A percentile compares a stretch with the other conserved stretches of the same genome.
These are phyloP conservation scores for Oryza brachyantha DNA, from an alignment of 176 grass and related monocot genomes.

Conservation along the genomic window DNA sequence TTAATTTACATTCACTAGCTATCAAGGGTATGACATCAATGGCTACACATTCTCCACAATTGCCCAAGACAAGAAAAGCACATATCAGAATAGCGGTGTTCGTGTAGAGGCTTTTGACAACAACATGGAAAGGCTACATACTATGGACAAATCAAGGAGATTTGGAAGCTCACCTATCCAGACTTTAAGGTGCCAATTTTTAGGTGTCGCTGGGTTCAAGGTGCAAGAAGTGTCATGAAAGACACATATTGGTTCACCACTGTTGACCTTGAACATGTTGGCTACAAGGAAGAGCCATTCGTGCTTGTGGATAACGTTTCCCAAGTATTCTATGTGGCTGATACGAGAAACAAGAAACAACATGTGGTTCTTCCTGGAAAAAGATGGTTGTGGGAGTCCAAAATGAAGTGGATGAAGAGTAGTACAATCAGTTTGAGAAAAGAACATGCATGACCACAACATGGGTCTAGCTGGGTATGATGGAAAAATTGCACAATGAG, in stretches of 20 bases:
- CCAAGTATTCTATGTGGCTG: not conserved
- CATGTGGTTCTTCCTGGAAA: not conserved
- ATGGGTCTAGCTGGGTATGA: not conserved
- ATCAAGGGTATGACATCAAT: too few species aligned
- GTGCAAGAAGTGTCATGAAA: not conserved
- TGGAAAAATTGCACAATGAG: not conserved
- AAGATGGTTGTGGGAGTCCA: not conserved
- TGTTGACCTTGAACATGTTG: not conserved
- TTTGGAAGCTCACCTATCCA: too few species aligned
- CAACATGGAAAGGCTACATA: too few species aligned
- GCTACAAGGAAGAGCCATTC: not conserved
- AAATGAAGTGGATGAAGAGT: not conserved
- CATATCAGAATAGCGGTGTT: too few species aligned
- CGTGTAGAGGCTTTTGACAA: too few species aligned
- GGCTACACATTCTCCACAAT: too few species aligned
- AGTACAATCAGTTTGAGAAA: not conserved
- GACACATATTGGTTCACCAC: not conserved
- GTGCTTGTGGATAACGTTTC: not conserved
- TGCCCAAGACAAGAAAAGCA: too few species aligned
- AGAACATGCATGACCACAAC: not conserved
- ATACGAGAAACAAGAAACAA: not conserved
- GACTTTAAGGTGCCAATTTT: too few species aligned
- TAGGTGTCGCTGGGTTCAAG: too few species aligned
- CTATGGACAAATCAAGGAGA: too few species aligned
- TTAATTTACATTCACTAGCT: too few species aligned